These are phyloP conservation scores for Crithidia mellificae DNA, from an alignment of 208 protist genomes.

Conservation along the genomic window DNA sequence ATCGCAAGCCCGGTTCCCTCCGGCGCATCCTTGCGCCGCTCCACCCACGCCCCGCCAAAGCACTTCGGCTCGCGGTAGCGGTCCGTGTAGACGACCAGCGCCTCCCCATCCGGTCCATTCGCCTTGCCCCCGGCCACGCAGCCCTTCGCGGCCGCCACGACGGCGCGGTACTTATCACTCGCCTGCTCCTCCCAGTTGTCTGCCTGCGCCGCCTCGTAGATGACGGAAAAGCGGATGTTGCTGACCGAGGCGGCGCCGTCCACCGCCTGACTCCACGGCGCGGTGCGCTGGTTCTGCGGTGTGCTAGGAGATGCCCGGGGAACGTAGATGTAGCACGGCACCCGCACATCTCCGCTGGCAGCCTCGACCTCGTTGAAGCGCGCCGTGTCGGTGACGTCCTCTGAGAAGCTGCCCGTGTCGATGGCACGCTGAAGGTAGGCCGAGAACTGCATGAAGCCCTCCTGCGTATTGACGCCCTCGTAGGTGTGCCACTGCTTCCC, in stretches of 20 bases:
- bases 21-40: constrained; percentile 19
- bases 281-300: constrained; percentile 31
- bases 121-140: constrained; percentile 42
- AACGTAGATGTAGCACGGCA: constrained; percentile 77
- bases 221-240: constrained; percentile 71
- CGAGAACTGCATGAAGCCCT: constrained; percentile 66
- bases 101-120: constrained; percentile 63
- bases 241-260: constrained; percentile 64
- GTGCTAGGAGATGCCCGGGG: constrained; percentile 34
- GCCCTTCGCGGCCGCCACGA: constrained; percentile 44
- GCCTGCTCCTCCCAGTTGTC: constrained; percentile 36
- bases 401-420: constrained; percentile 57
- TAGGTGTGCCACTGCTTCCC: constrained; percentile 52
- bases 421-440: constrained; percentile 50
- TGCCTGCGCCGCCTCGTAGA: constrained; percentile 54
- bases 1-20: constrained; percentile 11
- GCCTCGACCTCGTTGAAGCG: constrained; percentile 48
- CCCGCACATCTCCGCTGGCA: constrained; percentile 34
- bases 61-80: constrained; percentile 68
- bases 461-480: constrained; percentile 49
- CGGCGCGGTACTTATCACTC: constrained; percentile 37
- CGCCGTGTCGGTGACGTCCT: constrained; percentile 50
- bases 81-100: constrained; percentile 63
- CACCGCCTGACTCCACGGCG: constrained; percentile 56
- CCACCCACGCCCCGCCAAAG: constrained; percentile 66